phyloP scores from a whole-genome alignment of 345 rosid species.

The Eucalyptus marginata region DNA sequence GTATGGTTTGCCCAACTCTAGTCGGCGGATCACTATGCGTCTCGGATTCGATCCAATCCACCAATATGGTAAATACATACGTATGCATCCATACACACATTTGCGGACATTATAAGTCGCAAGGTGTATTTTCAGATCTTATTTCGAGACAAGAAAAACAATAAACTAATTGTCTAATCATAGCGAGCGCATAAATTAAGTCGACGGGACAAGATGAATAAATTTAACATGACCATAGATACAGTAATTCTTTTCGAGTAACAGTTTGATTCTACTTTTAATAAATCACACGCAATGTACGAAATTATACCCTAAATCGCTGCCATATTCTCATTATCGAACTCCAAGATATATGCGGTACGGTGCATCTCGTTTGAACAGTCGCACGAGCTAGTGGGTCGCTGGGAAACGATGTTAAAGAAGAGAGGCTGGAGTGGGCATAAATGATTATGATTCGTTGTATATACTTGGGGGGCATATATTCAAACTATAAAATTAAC shows the following conservation, averaged over 20 bases:
- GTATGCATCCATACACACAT: neutral
- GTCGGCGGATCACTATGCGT: rapidly evolving
- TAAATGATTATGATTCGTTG: neutral
- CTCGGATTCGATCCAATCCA: neutral
- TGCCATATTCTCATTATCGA: neutral
- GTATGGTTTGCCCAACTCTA: neutral
- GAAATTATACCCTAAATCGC: neutral
- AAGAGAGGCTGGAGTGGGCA: neutral
- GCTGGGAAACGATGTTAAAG: neutral
- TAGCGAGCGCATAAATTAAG: neutral
- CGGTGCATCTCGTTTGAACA: neutral
- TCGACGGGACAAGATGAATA: neutral
- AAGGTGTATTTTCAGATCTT: neutral
- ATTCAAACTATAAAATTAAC: neutral
- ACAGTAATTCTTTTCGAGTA: neutral
- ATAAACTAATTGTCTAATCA: neutral
- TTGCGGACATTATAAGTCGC: neutral
- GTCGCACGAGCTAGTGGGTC: neutral
- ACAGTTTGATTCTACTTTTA: neutral
- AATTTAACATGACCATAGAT: neutral
- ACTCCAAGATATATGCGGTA: neutral
- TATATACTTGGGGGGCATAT: neutral
- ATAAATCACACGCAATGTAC: neutral
- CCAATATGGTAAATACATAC: neutral
- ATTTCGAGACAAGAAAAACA: rapidly evolving